phyloP scores from a whole-genome alignment of 2,329 filamentous ascomycete species.

The Fusarium nematophilum region DNA sequence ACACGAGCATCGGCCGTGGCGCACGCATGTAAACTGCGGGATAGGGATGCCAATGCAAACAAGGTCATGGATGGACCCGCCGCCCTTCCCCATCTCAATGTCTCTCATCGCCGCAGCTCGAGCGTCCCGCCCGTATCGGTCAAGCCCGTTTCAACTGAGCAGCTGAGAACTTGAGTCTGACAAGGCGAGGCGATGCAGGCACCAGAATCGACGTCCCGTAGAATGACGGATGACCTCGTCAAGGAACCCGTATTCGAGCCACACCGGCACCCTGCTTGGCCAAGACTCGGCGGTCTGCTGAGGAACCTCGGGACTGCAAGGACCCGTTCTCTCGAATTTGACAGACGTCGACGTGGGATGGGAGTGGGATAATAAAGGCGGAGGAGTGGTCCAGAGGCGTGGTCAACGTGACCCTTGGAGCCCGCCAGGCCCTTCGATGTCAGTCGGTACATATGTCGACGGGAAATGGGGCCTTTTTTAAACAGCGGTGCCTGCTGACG shows the following conservation, averaged over 20 bases:
- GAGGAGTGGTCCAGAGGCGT: conserved; percentile 30
- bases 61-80: conserved; percentile 12
- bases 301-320: conserved; percentile 27
- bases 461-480: neutral
- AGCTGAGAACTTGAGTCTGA: conserved; percentile 7
- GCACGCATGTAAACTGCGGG: conserved; percentile 17
- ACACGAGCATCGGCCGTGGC: conserved; percentile 29
- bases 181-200: conserved; percentile 1
- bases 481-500: conserved; percentile 9
- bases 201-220: neutral
- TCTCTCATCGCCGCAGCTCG: conserved; percentile 16
- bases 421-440: conserved; percentile 29
- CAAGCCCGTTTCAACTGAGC: conserved; percentile 22
- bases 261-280: conserved; percentile 7
- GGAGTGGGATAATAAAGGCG: conserved; percentile 21
- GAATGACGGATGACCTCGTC: neutral
- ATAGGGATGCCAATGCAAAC: conserved; percentile 18
- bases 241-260: neutral
- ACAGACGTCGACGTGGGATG: conserved; percentile 20
- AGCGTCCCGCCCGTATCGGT: conserved; percentile 16
- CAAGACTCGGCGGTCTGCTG: conserved; percentile 31
- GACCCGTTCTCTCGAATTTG: conserved; percentile 25
- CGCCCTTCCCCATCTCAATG: conserved; percentile 11
- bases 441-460: too few relatives aligned
- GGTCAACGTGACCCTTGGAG: conserved; percentile 26